phyloP scores from a whole-genome alignment of 2,329 filamentous ascomycete genomes.

The Pseudogymnoascus sp. region DNA sequence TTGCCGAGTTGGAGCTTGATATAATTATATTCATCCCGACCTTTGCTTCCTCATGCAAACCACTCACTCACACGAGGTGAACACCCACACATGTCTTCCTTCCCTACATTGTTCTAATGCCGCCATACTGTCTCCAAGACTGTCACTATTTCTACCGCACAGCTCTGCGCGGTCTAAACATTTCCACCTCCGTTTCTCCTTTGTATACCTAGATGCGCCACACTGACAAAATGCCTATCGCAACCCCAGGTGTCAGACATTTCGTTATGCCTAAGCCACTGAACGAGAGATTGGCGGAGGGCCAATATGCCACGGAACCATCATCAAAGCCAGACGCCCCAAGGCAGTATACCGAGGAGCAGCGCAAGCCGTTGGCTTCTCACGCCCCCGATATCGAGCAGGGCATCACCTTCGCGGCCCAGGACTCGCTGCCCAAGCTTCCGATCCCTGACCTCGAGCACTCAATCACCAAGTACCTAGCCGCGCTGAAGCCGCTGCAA shows the following conservation, averaged over 20 bases:
- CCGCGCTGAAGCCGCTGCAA: constrained; percentile 74
- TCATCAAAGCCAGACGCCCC: background rate
- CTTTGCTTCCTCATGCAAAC: background rate
- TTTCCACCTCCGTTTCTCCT: constrained; percentile 70
- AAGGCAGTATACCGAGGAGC: constrained; percentile 36
- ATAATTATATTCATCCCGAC: constrained; percentile 1
- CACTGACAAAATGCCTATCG: constrained; percentile 51
- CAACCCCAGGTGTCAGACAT: constrained; percentile 58
- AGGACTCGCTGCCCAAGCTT: constrained; percentile 82
- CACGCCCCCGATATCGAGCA: constrained; percentile 46
- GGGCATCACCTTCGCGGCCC: constrained; percentile 78
- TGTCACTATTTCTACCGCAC: constrained; percentile 92
- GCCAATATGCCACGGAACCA: constrained; percentile 6
- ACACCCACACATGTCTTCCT: background rate
- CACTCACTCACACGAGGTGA: background rate
- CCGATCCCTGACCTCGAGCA: constrained; percentile 82
- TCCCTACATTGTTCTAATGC: constrained; percentile 45
- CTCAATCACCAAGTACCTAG: constrained; percentile 72
- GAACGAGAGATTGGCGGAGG: constrained; percentile 56
- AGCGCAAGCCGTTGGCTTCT: constrained; percentile 39
- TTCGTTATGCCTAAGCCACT: constrained; percentile 67
- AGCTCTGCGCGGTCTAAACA: constrained; percentile 75
- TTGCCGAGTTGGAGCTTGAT: constrained; percentile 1
- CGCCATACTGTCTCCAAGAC: constrained; percentile 73
- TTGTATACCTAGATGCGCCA: constrained; percentile 55